These are phyloP conservation scores for Asterochloris sp. DNA, from an alignment of 139 green algal species.

Conservation along the genomic window DNA sequence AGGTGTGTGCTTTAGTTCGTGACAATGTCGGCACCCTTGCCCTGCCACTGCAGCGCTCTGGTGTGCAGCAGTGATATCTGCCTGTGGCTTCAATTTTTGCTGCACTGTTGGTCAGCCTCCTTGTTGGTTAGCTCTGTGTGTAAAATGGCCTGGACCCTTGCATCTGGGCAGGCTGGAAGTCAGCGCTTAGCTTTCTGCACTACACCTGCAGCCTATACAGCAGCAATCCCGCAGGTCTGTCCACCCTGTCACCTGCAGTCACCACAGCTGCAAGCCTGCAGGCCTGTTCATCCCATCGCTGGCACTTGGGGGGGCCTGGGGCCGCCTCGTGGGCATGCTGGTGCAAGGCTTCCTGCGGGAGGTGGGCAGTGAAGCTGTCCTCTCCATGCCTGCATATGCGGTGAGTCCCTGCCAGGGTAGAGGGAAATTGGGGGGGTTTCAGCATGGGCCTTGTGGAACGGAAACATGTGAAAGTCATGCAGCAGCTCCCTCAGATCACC, in stretches of 20 bases:
- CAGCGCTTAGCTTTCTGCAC: no score
- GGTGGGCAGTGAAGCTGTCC: background rate
- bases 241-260: background rate
- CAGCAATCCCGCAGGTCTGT: background rate
- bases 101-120: background rate
- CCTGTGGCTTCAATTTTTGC: background rate
- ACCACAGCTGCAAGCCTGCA: conserved; percentile 1
- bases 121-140: background rate
- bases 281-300: conserved; percentile 75
- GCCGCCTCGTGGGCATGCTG: conserved; percentile 51
- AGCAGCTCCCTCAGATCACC: no score
- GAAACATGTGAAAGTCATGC: no score
- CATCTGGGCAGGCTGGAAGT: no score
- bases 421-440: no score
- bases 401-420: background rate
- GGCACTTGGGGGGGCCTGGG: conserved; percentile 50
- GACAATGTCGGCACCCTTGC: background rate
- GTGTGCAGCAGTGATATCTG: background rate
- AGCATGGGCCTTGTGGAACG: no score
- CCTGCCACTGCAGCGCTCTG: background rate
- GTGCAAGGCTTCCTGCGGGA: conserved; percentile 23
- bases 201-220: no score
- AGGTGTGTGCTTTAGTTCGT: background rate
- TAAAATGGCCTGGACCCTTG: background rate
- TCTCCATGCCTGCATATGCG: conserved; percentile 50